Conservation (phyloP, 495 filamentous ascomycete genomes). For the Hyaloscypha hepaticicola region DNA sequence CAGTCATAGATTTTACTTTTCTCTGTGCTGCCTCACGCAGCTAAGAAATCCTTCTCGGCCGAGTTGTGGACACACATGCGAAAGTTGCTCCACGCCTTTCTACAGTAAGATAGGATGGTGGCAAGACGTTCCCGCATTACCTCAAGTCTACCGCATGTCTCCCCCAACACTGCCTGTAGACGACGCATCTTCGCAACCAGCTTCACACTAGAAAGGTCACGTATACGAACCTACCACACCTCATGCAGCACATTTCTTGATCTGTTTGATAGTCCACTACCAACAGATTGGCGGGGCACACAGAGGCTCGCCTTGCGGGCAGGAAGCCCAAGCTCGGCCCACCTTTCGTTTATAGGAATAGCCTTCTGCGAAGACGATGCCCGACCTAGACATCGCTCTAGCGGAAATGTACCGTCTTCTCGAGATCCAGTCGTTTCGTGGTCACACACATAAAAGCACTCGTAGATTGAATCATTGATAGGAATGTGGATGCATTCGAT, state of each 20-base stretch:
- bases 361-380: constrained; percentile 12
- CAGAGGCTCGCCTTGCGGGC: constrained; percentile 55
- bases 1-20: no score
- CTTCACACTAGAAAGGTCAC: constrained; percentile 58
- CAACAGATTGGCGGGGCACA: constrained; percentile 35
- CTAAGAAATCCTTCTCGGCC: no score
- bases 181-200: constrained; percentile 40
- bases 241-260: constrained; percentile 62
- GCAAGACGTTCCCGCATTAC: constrained; percentile 40
- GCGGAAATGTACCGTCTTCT: constrained; percentile 51
- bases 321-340: constrained; percentile 45
- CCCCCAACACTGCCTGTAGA: constrained; percentile 42
- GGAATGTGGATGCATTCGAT: no score
- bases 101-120: no score
- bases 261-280: constrained; percentile 57
- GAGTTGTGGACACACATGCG: no score
- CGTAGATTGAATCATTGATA: no score
- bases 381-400: constrained; percentile 34
- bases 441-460: no score
- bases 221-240: constrained; percentile 59
- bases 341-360: constrained; percentile 29
- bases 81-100: no score
- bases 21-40: no score
- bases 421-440: constrained; percentile 46
- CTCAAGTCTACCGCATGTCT: constrained; percentile 39